phyloP scores from a whole-genome alignment of 73 alveolate species.

The Paraurostyla sp. region DNA sequence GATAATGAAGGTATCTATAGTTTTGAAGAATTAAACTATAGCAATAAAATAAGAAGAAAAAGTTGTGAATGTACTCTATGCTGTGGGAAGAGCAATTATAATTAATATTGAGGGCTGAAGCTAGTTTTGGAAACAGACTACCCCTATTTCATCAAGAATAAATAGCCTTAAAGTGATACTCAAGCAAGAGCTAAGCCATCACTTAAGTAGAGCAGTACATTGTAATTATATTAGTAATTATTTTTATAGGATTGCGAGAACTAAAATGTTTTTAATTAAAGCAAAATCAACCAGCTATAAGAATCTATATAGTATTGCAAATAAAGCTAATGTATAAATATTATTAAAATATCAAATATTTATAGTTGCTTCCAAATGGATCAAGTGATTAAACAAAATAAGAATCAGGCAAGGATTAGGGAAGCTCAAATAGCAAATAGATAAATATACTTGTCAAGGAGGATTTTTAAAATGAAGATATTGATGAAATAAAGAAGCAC shows the following conservation, averaged over 20 bases:
- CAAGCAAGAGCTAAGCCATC: neutral
- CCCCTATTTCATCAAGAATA: neutral
- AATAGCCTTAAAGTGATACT: neutral
- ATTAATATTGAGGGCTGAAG: neutral
- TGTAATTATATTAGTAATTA: neutral
- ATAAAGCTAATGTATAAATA: neutral
- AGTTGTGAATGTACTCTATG: constrained; percentile 6
- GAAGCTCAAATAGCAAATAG: no score
- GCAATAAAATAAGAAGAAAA: constrained; percentile 7
- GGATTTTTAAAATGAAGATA: no score
- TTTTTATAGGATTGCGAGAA: neutral
- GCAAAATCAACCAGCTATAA: neutral
- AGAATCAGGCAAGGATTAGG: no score
- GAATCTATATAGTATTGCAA: neutral
- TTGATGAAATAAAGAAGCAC: no score
- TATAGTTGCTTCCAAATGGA: neutral
- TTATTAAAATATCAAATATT: neutral
- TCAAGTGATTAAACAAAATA: no score
- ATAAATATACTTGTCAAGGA: no score
- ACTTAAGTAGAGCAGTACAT: neutral
- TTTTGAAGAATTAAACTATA: neutral
- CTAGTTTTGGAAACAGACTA: constrained; percentile 6
- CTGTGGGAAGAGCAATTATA: neutral
- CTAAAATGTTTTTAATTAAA: neutral
- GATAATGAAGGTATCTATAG: neutral